Percentiles rank a stretch among this genome's conserved stretches.
Conservation (phyloP, 441 rosid genomes). For the Macaranga tanarius region DNA sequence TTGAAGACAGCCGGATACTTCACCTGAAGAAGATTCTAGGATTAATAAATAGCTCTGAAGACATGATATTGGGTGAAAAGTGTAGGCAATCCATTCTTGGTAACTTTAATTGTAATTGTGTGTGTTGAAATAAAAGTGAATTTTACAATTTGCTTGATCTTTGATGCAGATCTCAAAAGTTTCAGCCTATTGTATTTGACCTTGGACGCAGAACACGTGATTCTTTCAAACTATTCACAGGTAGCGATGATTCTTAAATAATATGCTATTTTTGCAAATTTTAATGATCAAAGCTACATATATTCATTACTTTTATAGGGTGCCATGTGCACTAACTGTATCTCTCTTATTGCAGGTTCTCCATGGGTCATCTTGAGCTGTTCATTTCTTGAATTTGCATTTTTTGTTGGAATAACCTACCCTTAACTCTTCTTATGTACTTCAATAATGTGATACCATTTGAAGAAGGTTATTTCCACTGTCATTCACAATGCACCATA, state of each 20-base stretch:
- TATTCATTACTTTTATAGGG: conserved; percentile 9
- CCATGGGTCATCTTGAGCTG: conserved; percentile 79
- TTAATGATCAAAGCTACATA: background rate
- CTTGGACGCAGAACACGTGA: conserved; percentile 73
- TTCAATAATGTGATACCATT: conserved; percentile 68
- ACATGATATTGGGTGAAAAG: conserved; percentile 96
- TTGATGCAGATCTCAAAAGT: conserved; percentile 58
- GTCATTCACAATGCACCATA: conserved; percentile 77
- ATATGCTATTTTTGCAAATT: background rate
- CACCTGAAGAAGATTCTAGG: no score
- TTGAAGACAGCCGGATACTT: no score
- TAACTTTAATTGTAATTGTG: conserved; percentile 4
- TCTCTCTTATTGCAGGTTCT: conserved; percentile 55
- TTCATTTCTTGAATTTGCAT: conserved; percentile 72
- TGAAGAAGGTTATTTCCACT: conserved; percentile 79
- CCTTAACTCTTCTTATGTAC: conserved; percentile 78
- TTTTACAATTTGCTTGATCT: conserved; percentile 23
- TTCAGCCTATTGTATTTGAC: conserved; percentile 81
- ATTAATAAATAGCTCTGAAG: no score
- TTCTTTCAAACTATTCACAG: conserved; percentile 83
- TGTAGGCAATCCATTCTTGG: conserved; percentile 46
- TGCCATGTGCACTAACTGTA: conserved; percentile 12
- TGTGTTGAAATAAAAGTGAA: background rate
- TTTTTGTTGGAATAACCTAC: conserved; percentile 88
- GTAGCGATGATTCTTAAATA: conserved; percentile 36